Evolutionary conservation across 371 early-diverging fungal genomes (phyloP).

Genomic region (Coemansia sp.): DNA sequence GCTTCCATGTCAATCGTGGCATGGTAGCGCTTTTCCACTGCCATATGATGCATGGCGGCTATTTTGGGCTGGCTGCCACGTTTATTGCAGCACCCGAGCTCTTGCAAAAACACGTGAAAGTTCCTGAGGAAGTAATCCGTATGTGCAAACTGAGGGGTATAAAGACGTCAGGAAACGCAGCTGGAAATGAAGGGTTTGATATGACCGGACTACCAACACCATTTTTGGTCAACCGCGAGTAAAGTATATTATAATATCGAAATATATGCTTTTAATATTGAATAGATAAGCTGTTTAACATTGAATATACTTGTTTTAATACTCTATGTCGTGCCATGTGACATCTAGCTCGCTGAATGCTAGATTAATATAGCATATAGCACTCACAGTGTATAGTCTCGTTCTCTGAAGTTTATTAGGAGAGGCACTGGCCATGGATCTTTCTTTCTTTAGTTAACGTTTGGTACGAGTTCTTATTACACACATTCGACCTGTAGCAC

Average conservation of each 20-base stretch:
- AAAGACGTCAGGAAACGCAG: slow-evolving; percentile 64
- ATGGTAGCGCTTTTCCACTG: slow-evolving; percentile 76
- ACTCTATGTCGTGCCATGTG: too few species aligned
- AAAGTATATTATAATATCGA: background rate
- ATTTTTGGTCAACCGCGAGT: background rate
- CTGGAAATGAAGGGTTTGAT: slow-evolving; percentile 64
- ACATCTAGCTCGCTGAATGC: too few species aligned
- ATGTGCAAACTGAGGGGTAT: slow-evolving; percentile 60
- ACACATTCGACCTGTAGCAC: too few species aligned
- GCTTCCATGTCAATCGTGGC: slow-evolving; percentile 71
- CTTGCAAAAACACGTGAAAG: slow-evolving; percentile 7
- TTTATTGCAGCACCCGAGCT: slow-evolving; percentile 68
- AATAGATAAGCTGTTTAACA: background rate
- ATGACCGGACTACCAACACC: slow-evolving; percentile 56
- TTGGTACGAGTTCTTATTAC: too few species aligned
- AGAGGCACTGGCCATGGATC: too few species aligned
- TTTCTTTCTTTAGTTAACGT: too few species aligned
- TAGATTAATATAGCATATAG: too few species aligned
- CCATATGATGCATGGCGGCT: slow-evolving; percentile 76
- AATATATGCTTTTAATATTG: background rate
- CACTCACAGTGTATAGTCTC: too few species aligned
- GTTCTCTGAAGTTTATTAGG: too few species aligned
- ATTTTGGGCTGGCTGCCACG: slow-evolving; percentile 60
- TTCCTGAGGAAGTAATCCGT: slow-evolving; percentile 22
- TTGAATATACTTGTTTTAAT: too few species aligned